Evolutionary conservation across 371 early-diverging fungal species (phyloP).

Genomic region (Chytridium lagenaria): DNA sequence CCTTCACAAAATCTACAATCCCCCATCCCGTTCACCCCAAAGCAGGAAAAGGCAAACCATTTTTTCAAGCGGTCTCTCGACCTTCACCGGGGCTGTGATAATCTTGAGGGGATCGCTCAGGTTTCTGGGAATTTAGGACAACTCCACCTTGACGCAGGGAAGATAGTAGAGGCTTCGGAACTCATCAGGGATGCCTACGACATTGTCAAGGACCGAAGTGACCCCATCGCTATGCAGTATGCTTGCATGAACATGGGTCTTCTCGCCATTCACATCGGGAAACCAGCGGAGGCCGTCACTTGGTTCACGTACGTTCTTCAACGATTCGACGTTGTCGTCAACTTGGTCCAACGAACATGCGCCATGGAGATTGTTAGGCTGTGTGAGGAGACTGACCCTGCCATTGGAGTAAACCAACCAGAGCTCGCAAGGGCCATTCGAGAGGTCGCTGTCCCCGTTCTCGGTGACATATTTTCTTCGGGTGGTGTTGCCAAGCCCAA

Average conservation of each 20-base stretch:
- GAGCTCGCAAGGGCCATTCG: constrained; percentile 31
- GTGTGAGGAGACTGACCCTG: constrained; percentile 24
- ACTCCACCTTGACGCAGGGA: constrained; percentile 26
- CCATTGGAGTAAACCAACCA: constrained; percentile 27
- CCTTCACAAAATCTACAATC: neutral
- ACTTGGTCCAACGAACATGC: constrained; percentile 28
- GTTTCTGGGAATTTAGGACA: constrained; percentile 43
- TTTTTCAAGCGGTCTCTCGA: constrained; percentile 26
- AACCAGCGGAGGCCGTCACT: constrained; percentile 36
- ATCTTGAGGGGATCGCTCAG: constrained; percentile 43
- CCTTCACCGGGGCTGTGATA: constrained; percentile 36
- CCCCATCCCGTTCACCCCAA: neutral
- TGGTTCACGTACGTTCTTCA: constrained; percentile 44
- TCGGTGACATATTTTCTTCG: constrained; percentile 15
- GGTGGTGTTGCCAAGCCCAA: neutral
- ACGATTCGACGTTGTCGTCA: constrained; percentile 29
- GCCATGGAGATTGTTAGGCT: constrained; percentile 22
- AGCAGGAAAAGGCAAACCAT: constrained; percentile 10
- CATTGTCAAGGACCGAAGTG: constrained; percentile 19
- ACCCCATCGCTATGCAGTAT: constrained; percentile 40
- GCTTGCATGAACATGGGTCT: constrained; percentile 41
- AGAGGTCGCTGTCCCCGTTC: constrained; percentile 28
- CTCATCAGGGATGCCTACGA: constrained; percentile 36
- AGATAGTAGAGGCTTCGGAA: constrained; percentile 23
- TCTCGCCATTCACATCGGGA: constrained; percentile 27